phyloP scores from a whole-genome alignment of 768 basidiomycete genomes.

The Suillus weaverae region DNA sequence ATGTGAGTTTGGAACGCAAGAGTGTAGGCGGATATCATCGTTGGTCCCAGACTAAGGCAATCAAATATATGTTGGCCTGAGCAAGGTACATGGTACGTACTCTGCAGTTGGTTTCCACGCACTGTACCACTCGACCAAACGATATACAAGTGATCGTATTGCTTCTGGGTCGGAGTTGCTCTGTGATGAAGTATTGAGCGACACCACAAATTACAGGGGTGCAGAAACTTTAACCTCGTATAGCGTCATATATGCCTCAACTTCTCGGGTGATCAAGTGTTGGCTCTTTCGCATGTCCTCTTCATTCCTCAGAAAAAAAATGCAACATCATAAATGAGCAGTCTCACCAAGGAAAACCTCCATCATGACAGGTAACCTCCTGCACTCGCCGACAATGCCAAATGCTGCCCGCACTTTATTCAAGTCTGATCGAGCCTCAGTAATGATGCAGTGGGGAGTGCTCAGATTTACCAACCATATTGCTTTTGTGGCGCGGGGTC shows the following conservation, averaged over 20 bases:
- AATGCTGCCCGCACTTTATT: constrained; percentile 55
- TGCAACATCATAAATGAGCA: background rate
- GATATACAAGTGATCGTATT: constrained; percentile 54
- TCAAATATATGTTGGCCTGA: constrained; percentile 12
- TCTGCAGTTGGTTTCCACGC: constrained; percentile 72
- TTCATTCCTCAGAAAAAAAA: constrained; percentile 24
- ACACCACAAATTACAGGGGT: constrained; percentile 4
- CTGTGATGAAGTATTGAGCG: constrained; percentile 31
- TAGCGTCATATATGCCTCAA: constrained; percentile 53
- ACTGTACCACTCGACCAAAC: constrained; percentile 70
- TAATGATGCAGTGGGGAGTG: constrained; percentile 10
- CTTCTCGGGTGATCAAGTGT: constrained; percentile 59
- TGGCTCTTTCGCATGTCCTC: constrained; percentile 65
- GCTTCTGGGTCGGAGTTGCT: constrained; percentile 45
- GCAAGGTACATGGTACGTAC: constrained; percentile 38
- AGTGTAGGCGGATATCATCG: constrained; percentile 60
- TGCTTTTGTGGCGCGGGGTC: constrained; percentile 31
- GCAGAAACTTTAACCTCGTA: constrained; percentile 52
- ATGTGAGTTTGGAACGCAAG: constrained; percentile 73
- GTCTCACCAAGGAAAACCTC: constrained; percentile 71
- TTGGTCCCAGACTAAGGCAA: constrained; percentile 53
- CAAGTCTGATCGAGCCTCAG: constrained; percentile 40
- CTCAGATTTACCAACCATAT: constrained; percentile 24
- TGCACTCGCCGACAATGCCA: constrained; percentile 54
- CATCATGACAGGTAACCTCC: constrained; percentile 61